phyloP scores from a whole-genome alignment of 768 basidiomycete species.

The Serendipita indica region DNA sequence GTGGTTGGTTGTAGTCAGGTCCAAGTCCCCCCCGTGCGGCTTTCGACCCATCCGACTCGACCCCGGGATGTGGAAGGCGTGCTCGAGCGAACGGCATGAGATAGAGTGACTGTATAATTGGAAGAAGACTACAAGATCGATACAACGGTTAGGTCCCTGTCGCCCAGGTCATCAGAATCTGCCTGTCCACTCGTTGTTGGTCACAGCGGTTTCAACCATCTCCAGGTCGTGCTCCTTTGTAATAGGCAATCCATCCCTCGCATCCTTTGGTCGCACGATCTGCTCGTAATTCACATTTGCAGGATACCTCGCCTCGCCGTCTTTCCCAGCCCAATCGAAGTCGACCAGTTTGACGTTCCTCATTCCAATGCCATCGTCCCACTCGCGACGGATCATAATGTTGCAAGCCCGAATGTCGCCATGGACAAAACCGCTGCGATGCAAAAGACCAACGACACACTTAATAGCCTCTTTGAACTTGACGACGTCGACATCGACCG shows the following conservation, averaged over 20 bases:
- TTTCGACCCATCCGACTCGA: too few species aligned
- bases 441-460: not conserved
- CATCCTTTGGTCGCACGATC: not conserved
- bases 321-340: not conserved
- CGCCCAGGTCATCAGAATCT: too few species aligned
- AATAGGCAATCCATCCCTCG: not conserved
- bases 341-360: too few species aligned
- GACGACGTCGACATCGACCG: not conserved
- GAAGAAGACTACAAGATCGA: too few species aligned
- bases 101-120: too few species aligned
- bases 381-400: not conserved
- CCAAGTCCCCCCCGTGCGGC: too few species aligned
- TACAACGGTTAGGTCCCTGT: too few species aligned
- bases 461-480: not conserved
- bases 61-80: too few species aligned
- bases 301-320: not conserved
- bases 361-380: not conserved
- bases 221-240: not conserved
- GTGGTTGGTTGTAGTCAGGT: too few species aligned
- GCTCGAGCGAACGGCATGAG: too few species aligned
- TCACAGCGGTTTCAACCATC: too few species aligned
- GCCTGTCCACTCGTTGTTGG: too few species aligned
- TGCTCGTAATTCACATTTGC: not conserved
- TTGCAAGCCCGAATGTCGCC: not conserved
- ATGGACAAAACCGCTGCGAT: not conserved